Conservation (phyloP, 2,329 filamentous ascomycete genomes). For the Aureobasidium uvarum region DNA sequence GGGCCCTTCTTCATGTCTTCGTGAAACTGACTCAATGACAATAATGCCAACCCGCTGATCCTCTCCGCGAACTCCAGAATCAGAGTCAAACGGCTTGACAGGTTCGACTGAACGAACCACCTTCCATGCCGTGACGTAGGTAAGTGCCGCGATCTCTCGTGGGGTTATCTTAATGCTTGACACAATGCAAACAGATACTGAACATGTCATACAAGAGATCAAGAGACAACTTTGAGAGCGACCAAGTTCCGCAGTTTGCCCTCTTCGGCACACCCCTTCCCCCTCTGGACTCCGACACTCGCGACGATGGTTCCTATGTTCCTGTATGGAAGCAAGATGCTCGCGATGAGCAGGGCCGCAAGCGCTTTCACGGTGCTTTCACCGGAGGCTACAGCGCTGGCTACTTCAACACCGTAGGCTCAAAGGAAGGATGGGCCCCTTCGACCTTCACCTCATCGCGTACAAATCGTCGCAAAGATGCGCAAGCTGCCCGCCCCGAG, state of each 20-base stretch:
- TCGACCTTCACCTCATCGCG: slow-evolving; percentile 90
- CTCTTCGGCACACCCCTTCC: slow-evolving; percentile 83
- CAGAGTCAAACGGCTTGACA: no score
- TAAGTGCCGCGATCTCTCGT: slow-evolving; percentile 15
- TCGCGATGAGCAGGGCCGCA: slow-evolving; percentile 84
- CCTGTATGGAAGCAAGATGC: slow-evolving; percentile 99
- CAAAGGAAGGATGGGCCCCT: slow-evolving; percentile 96
- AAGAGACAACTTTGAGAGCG: slow-evolving; percentile 71
- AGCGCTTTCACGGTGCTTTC: slow-evolving; percentile 92
- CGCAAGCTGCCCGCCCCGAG: slow-evolving; percentile 68
- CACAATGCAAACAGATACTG: slow-evolving; percentile 28
- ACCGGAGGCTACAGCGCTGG: slow-evolving; percentile 96
- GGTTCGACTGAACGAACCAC: no score
- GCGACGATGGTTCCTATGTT: slow-evolving; percentile 88
- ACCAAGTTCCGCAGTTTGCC: slow-evolving; percentile 69
- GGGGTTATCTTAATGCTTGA: slow-evolving; percentile 29
- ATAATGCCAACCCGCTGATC: no score
- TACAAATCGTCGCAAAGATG: slow-evolving; percentile 67
- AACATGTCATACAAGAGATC: slow-evolving; percentile 77
- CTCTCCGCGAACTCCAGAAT: no score
- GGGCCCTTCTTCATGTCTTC: no score
- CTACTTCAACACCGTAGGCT: slow-evolving; percentile 97
- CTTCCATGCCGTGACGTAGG: slow-evolving; percentile 9
- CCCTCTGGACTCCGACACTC: slow-evolving; percentile 67
- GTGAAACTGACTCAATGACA: no score